phyloP scores from a whole-genome alignment of 345 rosid genomes.

The Moricandia arvensis region DNA sequence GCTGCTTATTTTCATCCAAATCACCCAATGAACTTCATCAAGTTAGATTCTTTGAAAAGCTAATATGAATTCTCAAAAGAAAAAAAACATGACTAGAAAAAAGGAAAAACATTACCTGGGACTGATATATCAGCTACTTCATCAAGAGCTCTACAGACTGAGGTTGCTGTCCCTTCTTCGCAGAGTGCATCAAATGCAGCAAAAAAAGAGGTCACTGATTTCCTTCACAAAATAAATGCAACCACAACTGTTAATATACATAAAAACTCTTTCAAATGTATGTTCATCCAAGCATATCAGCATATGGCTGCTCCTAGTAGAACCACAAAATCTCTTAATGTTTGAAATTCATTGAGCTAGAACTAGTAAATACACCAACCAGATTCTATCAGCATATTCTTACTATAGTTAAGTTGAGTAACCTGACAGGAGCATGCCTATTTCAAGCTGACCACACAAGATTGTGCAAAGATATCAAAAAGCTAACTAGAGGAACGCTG shows the following conservation, averaged over 20 bases:
- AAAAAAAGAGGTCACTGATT: slow-evolving; percentile 78
- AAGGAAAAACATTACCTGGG: slow-evolving; percentile 54
- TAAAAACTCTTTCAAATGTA: neutral
- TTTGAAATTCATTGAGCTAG: neutral
- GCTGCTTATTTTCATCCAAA: slow-evolving; percentile 44
- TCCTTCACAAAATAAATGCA: slow-evolving; percentile 49
- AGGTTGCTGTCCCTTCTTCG: slow-evolving; percentile 91
- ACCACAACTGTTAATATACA: slow-evolving; percentile 6
- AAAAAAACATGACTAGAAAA: neutral
- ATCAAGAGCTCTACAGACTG: slow-evolving; percentile 87
- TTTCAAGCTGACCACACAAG: neutral
- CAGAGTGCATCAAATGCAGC: slow-evolving; percentile 83
- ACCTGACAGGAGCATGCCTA: neutral
- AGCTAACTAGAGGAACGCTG: neutral
- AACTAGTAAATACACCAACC: neutral
- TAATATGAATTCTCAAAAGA: neutral
- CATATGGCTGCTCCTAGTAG: neutral
- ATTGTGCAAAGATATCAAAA: neutral
- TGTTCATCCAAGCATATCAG: slow-evolving; percentile 9
- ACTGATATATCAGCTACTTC: slow-evolving; percentile 92
- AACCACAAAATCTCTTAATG: slow-evolving; percentile 9
- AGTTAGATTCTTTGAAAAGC: neutral
- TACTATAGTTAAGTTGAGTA: neutral
- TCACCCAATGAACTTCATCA: neutral
- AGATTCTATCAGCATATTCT: slow-evolving; percentile 3